Evolutionary conservation across 768 basidiomycete species (phyloP), one percentile per base, ranked within the genome.

Genomic region (Termitomyces sp.): DNA sequence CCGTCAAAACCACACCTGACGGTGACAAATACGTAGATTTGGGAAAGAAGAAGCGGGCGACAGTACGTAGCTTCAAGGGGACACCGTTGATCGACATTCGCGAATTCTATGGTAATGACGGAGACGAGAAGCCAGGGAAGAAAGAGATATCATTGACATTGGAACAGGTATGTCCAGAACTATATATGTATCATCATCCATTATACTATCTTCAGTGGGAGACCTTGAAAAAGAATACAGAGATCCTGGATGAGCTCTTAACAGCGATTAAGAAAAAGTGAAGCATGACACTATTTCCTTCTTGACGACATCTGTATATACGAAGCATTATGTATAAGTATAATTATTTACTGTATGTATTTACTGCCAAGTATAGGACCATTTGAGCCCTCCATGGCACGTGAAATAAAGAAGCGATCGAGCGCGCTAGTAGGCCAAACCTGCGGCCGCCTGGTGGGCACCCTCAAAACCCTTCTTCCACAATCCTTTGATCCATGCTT

Each of bases 71-170:
- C 41, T 78, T 76, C 71, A 76, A 80, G 78, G 87, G 86, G 8
- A 75, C 71, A 1, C 66, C 79, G 3, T 73, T 84, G 45, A 68
- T 92, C 27, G 88, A 92, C 65, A 89, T 93, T 55, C 83, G 91
- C 42, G 89, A 93, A 68, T 93, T 80, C 64, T 93, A 88, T 54
- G 68, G 72, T 22, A 73, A 66, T 44, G 75, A 72, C 7, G 72
- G 80, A 1, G 83, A 85, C 6, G 78, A 82, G 62, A 90, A 87
- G 61, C 91, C 91, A 0, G 89, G 89, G 0, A 93, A 91, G 71
- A 93, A 92, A 65, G 91, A 90, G 9, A 88, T 93, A 54, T 80
- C 87, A 0, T 75, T 93, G 30, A 69, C 74, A 15, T 49, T 73
- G 3, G 89, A 91, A 20, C 89, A 90, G 78, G 87, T 87, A 61